Conservation (phyloP, 768 basidiomycete species). For the Tephrocybe sp. region DNA sequence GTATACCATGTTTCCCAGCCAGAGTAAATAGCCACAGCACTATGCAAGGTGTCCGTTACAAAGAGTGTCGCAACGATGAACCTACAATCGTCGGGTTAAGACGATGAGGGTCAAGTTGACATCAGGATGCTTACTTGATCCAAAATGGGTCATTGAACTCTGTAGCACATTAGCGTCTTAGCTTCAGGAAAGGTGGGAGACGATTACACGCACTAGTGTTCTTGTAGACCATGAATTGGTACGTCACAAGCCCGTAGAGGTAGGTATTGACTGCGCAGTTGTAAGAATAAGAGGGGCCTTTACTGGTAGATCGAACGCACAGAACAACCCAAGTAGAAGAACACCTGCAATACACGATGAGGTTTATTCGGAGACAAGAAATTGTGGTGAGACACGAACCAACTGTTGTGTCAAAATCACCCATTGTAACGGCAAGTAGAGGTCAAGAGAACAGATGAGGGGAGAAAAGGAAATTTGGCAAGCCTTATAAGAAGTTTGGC, state of each 20-base stretch:
- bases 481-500: too few relatives aligned
- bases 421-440: constrained; percentile 13
- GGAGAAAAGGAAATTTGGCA: not conserved
- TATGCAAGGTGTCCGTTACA: constrained; percentile 33
- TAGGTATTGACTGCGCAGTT: constrained; percentile 24
- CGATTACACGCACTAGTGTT: constrained; percentile 23
- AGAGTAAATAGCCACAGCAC: constrained; percentile 31
- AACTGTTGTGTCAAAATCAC: constrained; percentile 27
- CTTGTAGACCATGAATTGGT: constrained; percentile 36
- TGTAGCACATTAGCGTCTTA: constrained; percentile 3
- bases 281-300: not conserved
- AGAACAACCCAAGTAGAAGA: constrained; percentile 25
- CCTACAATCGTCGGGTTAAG: too few relatives aligned
- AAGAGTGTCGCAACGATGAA: constrained; percentile 29
- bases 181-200: not conserved
- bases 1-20: constrained; percentile 30
- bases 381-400: constrained; percentile 16
- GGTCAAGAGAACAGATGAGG: not conserved
- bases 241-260: constrained; percentile 36
- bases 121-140: constrained; percentile 23
- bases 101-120: too few relatives aligned
- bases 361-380: not conserved
- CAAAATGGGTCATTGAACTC: constrained; percentile 34
- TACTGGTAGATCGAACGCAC: constrained; percentile 14
- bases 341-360: constrained; percentile 16